Evolutionary conservation across 2,329 filamentous ascomycete species (phyloP).

Genomic region (Botrytis sinoallii): DNA sequence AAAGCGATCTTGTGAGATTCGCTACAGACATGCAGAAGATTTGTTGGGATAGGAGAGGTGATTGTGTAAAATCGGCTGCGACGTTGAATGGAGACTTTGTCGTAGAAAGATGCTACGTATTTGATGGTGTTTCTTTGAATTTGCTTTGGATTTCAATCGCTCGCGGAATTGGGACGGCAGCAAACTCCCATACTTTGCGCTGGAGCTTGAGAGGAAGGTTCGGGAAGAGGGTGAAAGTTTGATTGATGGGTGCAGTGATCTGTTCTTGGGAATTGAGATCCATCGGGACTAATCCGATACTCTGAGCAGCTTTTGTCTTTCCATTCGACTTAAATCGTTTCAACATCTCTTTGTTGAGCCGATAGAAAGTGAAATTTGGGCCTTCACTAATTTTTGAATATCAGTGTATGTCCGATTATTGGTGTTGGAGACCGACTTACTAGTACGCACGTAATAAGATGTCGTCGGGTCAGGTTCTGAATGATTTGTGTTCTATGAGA

Average conservation of each 20-base stretch:
- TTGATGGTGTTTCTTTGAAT: too few species aligned
- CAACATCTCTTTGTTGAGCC: background rate
- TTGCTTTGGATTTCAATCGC: background rate
- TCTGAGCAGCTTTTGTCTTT: background rate
- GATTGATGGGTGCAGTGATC: too few species aligned
- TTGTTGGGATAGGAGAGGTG: background rate
- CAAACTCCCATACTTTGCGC: background rate
- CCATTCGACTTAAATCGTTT: background rate
- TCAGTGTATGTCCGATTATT: background rate
- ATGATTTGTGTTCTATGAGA: background rate
- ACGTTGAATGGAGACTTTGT: background rate
- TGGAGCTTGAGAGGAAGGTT: background rate
- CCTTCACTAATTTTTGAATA: background rate
- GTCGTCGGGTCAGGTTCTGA: too few species aligned
- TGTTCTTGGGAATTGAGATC: too few species aligned
- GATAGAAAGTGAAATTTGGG: background rate
- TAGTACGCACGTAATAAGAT: background rate
- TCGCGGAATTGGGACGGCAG: background rate
- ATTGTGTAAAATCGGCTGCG: background rate
- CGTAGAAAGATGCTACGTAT: background rate
- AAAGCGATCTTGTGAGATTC: background rate
- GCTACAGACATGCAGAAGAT: background rate
- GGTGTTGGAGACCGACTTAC: background rate
- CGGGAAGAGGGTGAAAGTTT: background rate
- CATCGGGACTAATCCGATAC: background rate